These are phyloP conservation scores for Cadophora sp. DNA, from an alignment of 2,329 filamentous ascomycete genomes.

Conservation along the genomic window DNA sequence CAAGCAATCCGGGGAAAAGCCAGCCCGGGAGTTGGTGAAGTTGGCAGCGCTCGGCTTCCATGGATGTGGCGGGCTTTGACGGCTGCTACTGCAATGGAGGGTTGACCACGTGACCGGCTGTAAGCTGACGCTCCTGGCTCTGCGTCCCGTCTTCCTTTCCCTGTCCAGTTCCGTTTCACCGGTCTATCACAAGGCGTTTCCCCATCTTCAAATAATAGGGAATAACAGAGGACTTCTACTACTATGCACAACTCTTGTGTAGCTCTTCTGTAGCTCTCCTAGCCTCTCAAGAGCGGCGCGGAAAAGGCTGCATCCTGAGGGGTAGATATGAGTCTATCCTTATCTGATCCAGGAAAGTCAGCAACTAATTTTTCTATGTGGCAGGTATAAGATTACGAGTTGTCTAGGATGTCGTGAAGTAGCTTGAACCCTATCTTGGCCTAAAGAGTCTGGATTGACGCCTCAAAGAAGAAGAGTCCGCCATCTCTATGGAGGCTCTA, in stretches of 20 bases:
- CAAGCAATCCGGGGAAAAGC: conserved; percentile 16
- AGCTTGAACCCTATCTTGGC: not conserved
- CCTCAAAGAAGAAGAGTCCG: not conserved
- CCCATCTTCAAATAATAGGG: too few species aligned
- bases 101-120: not conserved
- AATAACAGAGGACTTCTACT: too few species aligned
- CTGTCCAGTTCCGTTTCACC: too few species aligned
- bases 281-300: too few species aligned
- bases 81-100: not conserved
- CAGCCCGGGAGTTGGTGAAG: conserved; percentile 3
- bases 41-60: not conserved
- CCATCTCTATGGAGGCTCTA: not conserved
- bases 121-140: not conserved
- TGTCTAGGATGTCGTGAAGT: not conserved
- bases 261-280: too few species aligned
- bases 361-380: not conserved
- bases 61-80: conserved; percentile 1
- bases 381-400: not conserved
- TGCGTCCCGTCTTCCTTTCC: too few species aligned
- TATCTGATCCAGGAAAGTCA: too few species aligned
- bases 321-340: too few species aligned
- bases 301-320: too few species aligned
- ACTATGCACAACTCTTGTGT: too few species aligned
- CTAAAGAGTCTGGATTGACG: not conserved
- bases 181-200: too few species aligned